Evolutionary conservation across 164 flowering plant species (phyloP).

Genomic region (Santalum album): DNA sequence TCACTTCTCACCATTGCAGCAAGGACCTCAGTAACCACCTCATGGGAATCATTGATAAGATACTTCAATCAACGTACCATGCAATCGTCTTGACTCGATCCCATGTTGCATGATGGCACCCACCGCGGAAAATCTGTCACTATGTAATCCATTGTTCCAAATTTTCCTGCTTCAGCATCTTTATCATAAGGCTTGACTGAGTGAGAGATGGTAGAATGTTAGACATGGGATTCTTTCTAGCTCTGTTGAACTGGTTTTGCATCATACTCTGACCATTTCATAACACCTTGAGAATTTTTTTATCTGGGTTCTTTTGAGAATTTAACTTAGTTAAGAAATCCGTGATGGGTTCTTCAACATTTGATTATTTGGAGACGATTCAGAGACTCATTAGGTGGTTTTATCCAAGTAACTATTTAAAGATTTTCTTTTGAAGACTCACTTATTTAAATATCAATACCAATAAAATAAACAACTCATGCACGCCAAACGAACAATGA

Average conservation of each 20-base stretch:
- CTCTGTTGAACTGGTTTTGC: constrained; percentile 62
- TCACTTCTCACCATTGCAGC: too few species aligned
- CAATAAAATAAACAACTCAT: too few species aligned
- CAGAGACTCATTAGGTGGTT: too few species aligned
- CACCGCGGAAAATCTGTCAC: constrained; percentile 32
- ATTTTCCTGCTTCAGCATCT: constrained; percentile 26
- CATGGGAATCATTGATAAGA: constrained; percentile 40
- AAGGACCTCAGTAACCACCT: too few species aligned
- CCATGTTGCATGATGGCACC: constrained; percentile 32
- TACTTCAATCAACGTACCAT: constrained; percentile 61
- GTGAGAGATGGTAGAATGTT: constrained; percentile 18
- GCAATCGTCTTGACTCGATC: constrained; percentile 55
- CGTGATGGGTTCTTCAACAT: too few species aligned
- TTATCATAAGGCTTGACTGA: constrained; percentile 21
- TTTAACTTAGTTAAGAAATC: too few species aligned
- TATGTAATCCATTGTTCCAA: constrained; percentile 24
- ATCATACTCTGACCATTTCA: constrained; percentile 74
- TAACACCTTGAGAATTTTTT: constrained; percentile 62
- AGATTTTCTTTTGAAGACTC: too few species aligned
- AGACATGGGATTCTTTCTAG: constrained; percentile 25
- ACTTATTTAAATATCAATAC: too few species aligned
- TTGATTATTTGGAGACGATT: too few species aligned
- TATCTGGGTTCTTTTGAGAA: too few species aligned
- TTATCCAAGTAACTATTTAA: too few species aligned
- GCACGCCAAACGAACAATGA: too few species aligned